These are phyloP conservation scores for Phytophthora sp. DNA, from an alignment of 352 stramenopile genomes.

Conservation along the genomic window DNA sequence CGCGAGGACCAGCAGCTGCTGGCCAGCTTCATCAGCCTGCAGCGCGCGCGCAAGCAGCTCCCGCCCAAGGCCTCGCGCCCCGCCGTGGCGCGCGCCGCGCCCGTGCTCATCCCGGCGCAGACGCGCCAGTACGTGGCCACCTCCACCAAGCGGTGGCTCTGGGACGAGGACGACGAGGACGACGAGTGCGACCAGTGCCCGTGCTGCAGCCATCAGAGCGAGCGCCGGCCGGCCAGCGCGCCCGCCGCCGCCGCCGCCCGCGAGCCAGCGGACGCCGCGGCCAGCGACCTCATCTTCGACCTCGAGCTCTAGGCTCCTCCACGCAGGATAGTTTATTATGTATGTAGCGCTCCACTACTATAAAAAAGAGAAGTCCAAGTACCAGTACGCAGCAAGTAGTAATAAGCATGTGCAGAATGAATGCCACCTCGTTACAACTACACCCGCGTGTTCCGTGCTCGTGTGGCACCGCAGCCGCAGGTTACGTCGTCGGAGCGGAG, in stretches of 20 bases:
- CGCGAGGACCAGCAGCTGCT: conserved; percentile 58
- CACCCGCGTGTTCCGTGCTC: not conserved
- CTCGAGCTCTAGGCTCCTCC: conserved; percentile 60
- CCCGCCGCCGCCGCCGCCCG: not conserved
- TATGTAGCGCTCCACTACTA: conserved; percentile 49
- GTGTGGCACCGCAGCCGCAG: no score
- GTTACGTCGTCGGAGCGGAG: no score
- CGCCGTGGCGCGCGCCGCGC: conserved; percentile 15
- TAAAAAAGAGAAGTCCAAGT: conserved; percentile 35
- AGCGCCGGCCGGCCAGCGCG: not conserved
- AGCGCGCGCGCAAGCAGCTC: conserved; percentile 27
- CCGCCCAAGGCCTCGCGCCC: not conserved
- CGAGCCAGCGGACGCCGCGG: not conserved
- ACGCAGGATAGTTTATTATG: conserved; percentile 33
- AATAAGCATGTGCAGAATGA: conserved; percentile 31
- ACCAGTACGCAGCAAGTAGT: conserved; percentile 23
- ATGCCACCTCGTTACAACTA: conserved; percentile 23
- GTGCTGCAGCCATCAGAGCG: conserved; percentile 46
- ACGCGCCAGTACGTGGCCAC: conserved; percentile 42
- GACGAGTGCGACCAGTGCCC: conserved; percentile 38
- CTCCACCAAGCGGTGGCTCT: conserved; percentile 44
- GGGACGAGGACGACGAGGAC: conserved; percentile 53
- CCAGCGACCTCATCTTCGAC: conserved; percentile 70
- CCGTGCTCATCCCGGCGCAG: conserved; percentile 51
- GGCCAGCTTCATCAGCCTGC: conserved; percentile 46